Evolutionary conservation across 441 rosid species (phyloP), one percentile per base, ranked within the genome.

Genomic region (Capsella rubella): DNA sequence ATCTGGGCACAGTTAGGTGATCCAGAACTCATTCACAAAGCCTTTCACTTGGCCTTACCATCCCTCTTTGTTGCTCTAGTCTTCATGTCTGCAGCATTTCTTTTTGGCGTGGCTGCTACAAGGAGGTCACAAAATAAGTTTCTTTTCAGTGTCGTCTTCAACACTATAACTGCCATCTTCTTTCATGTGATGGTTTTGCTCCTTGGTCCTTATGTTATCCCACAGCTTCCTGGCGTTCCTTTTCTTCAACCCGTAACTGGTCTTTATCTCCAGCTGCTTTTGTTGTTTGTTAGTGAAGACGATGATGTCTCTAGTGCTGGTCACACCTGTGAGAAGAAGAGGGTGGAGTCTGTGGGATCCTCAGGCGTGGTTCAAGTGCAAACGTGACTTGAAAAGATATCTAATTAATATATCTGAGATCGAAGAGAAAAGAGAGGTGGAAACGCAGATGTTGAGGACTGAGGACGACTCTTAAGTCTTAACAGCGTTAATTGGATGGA

Each of bases 1-100:
- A 43, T 72, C 3, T 71, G 64, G 56, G 76, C 76, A 3, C 71
- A 72, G 15, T 2, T 55, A 12, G 77, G 58, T 2, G 77, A 64
- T 56, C 55, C 55, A 13, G 49, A 16, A 15, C 31, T 73, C 5
- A 12, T 9, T 18, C 54, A 32, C 15, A 45, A 5, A 29, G 18
- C 18, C 4, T 49, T 31, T 2, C 8, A 8, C 2, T 1, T 57
- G 35, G 65, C 55, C 3, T 69, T 69, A 3, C 46, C 56, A 11
- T 57, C 10, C 2, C 74, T 69, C 2, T 32, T 18, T 1, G 1
- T 57, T 9, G 18, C 65, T 43, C 13, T 56, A 28, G 0, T 4
- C 7, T 39, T 5, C 42, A 54, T 68, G 53, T 9, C 42, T 0
- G 11, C 1, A 1, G 34, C 70, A 9, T 64, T 64, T 12, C 2